Conservation (phyloP, 345 rosid species). For the Draba incana region DNA sequence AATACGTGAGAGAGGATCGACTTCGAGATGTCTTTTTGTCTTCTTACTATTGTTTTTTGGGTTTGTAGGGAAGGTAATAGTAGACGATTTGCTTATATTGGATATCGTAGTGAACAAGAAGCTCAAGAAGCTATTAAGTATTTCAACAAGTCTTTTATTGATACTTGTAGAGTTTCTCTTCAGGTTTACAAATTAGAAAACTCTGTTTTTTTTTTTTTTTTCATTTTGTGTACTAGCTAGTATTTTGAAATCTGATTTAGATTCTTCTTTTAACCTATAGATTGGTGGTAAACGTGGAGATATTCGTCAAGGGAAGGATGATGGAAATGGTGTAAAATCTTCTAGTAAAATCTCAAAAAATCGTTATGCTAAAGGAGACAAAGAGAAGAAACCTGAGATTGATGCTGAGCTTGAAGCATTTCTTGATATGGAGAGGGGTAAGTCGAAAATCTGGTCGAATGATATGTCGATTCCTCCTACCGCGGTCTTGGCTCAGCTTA, state of each 20-base stretch:
- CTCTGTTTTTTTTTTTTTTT: not conserved
- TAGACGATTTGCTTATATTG: slow-evolving; percentile 86
- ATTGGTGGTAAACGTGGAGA: slow-evolving; percentile 75
- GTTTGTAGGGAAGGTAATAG: slow-evolving; percentile 73
- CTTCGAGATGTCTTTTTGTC: slow-evolving; percentile 56
- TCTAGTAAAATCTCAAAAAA: slow-evolving; percentile 24
- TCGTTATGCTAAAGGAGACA: slow-evolving; percentile 35
- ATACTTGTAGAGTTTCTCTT: slow-evolving; percentile 62
- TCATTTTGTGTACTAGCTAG: not conserved
- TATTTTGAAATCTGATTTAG: not conserved
- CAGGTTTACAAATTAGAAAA: slow-evolving; percentile 52
- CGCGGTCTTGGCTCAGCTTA: slow-evolving; percentile 38
- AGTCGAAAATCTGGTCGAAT: slow-evolving; percentile 82
- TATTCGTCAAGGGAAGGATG: slow-evolving; percentile 48
- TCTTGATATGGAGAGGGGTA: slow-evolving; percentile 55
- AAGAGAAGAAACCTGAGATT: slow-evolving; percentile 43
- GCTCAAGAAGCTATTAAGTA: slow-evolving; percentile 81
- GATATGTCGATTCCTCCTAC: slow-evolving; percentile 51
- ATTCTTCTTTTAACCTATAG: slow-evolving; percentile 42
- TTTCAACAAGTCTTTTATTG: slow-evolving; percentile 70
- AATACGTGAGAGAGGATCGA: slow-evolving; percentile 60
- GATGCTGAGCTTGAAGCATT: slow-evolving; percentile 57
- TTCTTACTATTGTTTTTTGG: not conserved
- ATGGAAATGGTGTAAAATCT: slow-evolving; percentile 31
- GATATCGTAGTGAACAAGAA: slow-evolving; percentile 70